Evolutionary conservation across 1,284 basidiomycete genomes (phyloP).

Genomic region (Ganoderma multipileum): DNA sequence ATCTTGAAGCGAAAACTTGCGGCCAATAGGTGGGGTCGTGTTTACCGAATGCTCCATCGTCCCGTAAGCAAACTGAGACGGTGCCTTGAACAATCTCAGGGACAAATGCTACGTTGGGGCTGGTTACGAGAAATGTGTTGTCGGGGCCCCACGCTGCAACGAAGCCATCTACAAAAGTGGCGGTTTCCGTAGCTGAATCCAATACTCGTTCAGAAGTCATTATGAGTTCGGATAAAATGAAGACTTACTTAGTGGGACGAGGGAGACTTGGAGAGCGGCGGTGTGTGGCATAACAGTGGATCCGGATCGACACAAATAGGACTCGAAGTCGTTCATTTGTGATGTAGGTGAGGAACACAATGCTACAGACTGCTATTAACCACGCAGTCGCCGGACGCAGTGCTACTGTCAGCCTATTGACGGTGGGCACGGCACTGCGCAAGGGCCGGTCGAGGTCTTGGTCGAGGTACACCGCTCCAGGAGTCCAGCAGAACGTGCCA

Average conservation of each 20-base stretch:
- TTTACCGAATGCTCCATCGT: background rate
- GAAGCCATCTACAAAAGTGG: background rate
- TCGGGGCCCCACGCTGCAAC: background rate
- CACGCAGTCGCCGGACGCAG: no score
- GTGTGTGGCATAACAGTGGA: background rate
- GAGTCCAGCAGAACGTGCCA: no score
- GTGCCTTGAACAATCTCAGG: background rate
- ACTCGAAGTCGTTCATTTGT: background rate
- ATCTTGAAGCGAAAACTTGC: background rate
- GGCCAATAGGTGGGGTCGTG: slow-evolving; percentile 6
- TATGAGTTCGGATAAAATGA: background rate
- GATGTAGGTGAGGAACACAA: background rate
- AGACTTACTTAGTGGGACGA: background rate
- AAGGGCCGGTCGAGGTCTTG: no score
- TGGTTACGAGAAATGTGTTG: background rate
- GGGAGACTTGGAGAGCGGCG: background rate
- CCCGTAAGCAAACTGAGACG: background rate
- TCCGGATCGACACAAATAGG: background rate
- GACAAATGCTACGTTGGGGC: background rate
- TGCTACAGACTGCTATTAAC: no score
- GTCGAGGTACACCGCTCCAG: no score
- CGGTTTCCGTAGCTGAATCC: background rate
- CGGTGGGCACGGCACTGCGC: no score
- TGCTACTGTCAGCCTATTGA: no score
- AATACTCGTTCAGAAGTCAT: background rate